Conservation (phyloP, 2,329 filamentous ascomycete species). For the Colletotrichum sp. region DNA sequence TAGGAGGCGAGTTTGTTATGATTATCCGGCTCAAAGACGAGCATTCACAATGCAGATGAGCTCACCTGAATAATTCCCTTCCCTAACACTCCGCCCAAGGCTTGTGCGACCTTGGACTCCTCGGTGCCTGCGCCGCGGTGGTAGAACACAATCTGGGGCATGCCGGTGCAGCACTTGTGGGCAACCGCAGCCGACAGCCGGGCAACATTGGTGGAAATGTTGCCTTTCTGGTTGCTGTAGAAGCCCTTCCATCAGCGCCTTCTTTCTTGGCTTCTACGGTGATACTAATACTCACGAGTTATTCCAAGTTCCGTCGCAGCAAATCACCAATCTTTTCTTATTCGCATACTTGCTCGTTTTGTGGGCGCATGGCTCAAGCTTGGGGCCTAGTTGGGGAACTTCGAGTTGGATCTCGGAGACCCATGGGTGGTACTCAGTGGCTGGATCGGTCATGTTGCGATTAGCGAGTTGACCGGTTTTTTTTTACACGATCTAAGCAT, state of each 20-base stretch:
- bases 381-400: neutral
- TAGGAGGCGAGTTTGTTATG: constrained; percentile 12
- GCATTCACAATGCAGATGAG: neutral
- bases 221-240: constrained; percentile 1
- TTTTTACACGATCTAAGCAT: neutral
- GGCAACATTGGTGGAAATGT: constrained; percentile 34
- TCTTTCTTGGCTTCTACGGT: neutral
- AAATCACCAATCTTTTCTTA: constrained; percentile 32
- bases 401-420: neutral
- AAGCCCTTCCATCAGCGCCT: neutral
- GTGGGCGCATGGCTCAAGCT: constrained; percentile 12
- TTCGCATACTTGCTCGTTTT: neutral
- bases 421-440: neutral
- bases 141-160: constrained; percentile 42
- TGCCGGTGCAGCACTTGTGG: constrained; percentile 29
- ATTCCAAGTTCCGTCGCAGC: constrained; percentile 43
- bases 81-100: constrained; percentile 28
- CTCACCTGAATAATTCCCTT: constrained; percentile 26
- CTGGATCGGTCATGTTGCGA: neutral
- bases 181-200: constrained; percentile 35
- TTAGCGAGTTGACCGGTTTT: fast-evolving
- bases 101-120: constrained; percentile 25
- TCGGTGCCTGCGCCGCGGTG: constrained; percentile 38
- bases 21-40: neutral
- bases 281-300: constrained; percentile 17